These are phyloP conservation scores for Dalbergia oliveri DNA, from an alignment of 306 rosid genomes.

Conservation along the genomic window DNA sequence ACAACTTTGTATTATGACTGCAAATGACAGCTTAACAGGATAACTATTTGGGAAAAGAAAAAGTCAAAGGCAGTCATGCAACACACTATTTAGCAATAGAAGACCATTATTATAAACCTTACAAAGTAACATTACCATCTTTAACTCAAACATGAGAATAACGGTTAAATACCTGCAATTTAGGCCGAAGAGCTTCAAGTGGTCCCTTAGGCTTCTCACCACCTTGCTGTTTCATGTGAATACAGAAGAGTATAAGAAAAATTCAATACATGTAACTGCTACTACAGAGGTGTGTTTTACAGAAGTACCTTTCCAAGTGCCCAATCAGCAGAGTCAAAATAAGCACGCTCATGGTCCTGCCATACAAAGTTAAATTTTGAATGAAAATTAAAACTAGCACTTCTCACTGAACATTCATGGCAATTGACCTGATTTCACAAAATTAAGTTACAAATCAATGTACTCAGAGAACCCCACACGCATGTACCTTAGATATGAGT, in stretches of 20 bases:
- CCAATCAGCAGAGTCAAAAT: constrained; percentile 99
- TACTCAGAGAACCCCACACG: constrained; percentile 28
- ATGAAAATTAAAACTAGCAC: constrained; percentile 24
- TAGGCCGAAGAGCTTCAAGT: constrained; percentile 94
- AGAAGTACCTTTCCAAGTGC: constrained; percentile 95
- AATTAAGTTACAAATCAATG: constrained; percentile 5
- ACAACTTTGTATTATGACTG: neutral
- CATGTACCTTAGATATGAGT: constrained; percentile 80
- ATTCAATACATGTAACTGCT: constrained; percentile 35
- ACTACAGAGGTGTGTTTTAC: constrained; percentile 5
- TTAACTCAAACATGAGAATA: constrained; percentile 5
- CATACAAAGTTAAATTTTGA: constrained; percentile 44
- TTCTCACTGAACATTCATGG: constrained; percentile 3
- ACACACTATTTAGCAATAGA: constrained; percentile 21
- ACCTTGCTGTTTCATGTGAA: constrained; percentile 77
- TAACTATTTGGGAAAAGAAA: constrained; percentile 18
- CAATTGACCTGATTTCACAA: constrained; percentile 10
- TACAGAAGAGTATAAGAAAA: constrained; percentile 38
- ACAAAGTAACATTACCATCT: neutral
- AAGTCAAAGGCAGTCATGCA: constrained; percentile 11
- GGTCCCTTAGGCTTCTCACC: constrained; percentile 98
- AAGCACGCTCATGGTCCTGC: constrained; percentile 98
- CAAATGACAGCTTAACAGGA: constrained; percentile 5
- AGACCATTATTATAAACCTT: constrained; percentile 25
- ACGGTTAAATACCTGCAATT: constrained; percentile 74